Conservation (phyloP, 2,329 filamentous ascomycete species). For the Aplosporella prunicola region DNA sequence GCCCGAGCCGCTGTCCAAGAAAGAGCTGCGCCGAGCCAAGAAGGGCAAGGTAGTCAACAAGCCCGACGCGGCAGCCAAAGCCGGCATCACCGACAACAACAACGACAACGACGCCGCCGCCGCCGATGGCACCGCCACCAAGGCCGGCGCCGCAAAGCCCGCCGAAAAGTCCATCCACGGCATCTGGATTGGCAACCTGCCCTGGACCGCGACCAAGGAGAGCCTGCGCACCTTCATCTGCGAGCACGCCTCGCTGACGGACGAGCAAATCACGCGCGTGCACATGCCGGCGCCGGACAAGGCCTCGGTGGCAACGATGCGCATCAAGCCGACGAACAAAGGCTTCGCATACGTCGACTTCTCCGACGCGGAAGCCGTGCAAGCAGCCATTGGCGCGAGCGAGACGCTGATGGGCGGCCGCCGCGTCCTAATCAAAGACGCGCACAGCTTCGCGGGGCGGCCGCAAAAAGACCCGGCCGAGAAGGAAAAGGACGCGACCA, state of each 20-base stretch:
- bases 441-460: constrained; percentile 82
- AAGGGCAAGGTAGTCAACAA: constrained; percentile 54
- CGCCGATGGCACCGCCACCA: constrained; percentile 16
- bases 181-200: constrained; percentile 92
- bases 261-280: constrained; percentile 70
- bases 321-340: constrained; percentile 60
- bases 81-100: constrained; percentile 12
- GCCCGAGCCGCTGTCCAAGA: constrained; percentile 94
- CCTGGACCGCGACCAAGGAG: constrained; percentile 67
- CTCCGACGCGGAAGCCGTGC: constrained; percentile 53
- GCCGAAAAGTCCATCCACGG: constrained; percentile 65
- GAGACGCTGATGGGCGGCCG: constrained; percentile 71
- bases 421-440: constrained; percentile 84
- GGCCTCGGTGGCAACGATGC: constrained; percentile 27
- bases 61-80: constrained; percentile 12
- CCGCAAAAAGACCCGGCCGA: constrained; percentile 53
- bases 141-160: constrained; percentile 16
- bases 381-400: constrained; percentile 75
- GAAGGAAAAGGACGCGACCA: constrained; percentile 29
- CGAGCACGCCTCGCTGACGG: constrained; percentile 48
- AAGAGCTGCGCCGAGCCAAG: constrained; percentile 79
- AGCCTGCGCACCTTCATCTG: constrained; percentile 75
- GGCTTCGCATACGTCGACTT: constrained; percentile 98
- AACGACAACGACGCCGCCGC: constrained; percentile 28
- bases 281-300: constrained; percentile 57